Evolutionary conservation across 257 asterid genomes (phyloP).

Genomic region (Penstemon barbatus): DNA sequence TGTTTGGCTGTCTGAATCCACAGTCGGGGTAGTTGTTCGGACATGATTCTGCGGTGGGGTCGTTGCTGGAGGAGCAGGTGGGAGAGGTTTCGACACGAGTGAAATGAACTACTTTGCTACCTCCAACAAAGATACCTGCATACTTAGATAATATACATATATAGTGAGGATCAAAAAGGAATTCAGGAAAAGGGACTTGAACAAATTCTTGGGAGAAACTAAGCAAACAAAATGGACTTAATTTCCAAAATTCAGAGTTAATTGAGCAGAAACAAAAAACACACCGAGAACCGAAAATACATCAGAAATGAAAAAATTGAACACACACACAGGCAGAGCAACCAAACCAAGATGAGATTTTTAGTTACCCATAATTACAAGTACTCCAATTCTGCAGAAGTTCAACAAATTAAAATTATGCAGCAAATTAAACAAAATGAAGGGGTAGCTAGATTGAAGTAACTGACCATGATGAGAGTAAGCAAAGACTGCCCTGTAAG

Average conservation of each 20-base stretch:
- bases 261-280: not conserved
- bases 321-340: not conserved
- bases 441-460: too few relatives aligned
- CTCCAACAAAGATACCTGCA: slow-evolving; percentile 82
- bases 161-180: not conserved
- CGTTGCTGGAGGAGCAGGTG: slow-evolving; percentile 30
- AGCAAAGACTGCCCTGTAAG: slow-evolving; percentile 70
- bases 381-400: not conserved
- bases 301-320: not conserved
- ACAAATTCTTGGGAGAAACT: not conserved
- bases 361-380: too few relatives aligned
- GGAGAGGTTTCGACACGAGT: slow-evolving; percentile 51
- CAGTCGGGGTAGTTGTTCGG: slow-evolving; percentile 72
- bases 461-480: slow-evolving; percentile 47
- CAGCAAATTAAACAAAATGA: not conserved
- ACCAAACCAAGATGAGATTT: not conserved
- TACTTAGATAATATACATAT: not conserved
- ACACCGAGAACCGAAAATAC: not conserved
- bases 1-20: slow-evolving; percentile 71
- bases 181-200: not conserved
- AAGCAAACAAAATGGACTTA: not conserved
- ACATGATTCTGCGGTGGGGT: slow-evolving; percentile 40
- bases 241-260: not conserved
- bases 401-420: too few relatives aligned
- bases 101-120: slow-evolving; percentile 85